phyloP scores from a whole-genome alignment of 1,139 yeast genomes.

The Suzukiozyma palmioleophila region DNA sequence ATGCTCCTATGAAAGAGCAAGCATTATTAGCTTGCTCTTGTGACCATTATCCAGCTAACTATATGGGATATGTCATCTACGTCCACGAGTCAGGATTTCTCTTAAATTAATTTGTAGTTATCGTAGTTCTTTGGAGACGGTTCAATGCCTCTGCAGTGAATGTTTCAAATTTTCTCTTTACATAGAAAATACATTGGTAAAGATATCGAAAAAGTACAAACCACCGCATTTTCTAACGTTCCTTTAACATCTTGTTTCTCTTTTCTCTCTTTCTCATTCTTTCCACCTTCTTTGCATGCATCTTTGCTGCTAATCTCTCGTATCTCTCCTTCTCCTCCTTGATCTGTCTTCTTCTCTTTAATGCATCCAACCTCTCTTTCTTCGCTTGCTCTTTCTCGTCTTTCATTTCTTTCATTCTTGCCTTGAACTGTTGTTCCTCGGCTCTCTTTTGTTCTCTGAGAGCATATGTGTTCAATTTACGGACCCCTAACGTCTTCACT shows the following conservation, averaged over 20 bases:
- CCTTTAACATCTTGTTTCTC: conserved; percentile 75
- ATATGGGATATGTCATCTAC: too few relatives aligned
- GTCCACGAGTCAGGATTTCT: too few relatives aligned
- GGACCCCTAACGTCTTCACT: conserved; percentile 30
- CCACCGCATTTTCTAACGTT: conserved; percentile 37
- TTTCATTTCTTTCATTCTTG: conserved; percentile 52
- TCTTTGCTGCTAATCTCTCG: conserved; percentile 63
- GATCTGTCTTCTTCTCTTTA: conserved; percentile 62
- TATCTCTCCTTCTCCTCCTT: conserved; percentile 74
- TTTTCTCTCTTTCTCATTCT: conserved; percentile 77
- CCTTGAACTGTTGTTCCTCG: conserved; percentile 44
- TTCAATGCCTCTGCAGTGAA: too few relatives aligned
- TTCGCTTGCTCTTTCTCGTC: conserved; percentile 58
- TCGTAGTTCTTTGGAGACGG: too few relatives aligned
- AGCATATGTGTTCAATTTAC: conserved; percentile 18
- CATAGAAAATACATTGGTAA: too few relatives aligned
- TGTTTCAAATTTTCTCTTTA: too few relatives aligned
- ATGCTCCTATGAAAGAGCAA: too few relatives aligned
- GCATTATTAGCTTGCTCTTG: too few relatives aligned
- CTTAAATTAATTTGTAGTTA: too few relatives aligned
- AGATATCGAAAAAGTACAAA: too few relatives aligned
- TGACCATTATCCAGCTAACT: too few relatives aligned
- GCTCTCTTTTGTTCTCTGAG: conserved; percentile 33
- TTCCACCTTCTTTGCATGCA: conserved; percentile 77
- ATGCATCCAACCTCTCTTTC: conserved; percentile 44